These are phyloP conservation scores for Mallotus japonicus DNA, from an alignment of 441 rosid species.

Conservation along the genomic window DNA sequence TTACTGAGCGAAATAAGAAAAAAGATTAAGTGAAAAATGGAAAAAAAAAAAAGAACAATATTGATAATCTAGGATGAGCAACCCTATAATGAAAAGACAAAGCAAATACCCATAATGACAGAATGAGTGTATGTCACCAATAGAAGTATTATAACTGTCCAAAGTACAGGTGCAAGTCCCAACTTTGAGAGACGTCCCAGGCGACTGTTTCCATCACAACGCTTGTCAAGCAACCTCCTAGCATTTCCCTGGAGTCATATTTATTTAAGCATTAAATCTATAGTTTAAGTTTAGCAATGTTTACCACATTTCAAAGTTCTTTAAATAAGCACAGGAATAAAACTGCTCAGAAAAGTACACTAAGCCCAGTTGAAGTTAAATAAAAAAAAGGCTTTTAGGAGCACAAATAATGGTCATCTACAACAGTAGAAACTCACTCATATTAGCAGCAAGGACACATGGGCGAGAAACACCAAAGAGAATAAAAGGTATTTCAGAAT, in stretches of 20 bases:
- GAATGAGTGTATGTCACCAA: slow-evolving; percentile 62
- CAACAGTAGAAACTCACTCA: background rate
- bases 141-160: slow-evolving; percentile 62
- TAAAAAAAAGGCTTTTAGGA: background rate
- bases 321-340: background rate
- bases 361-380: background rate
- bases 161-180: slow-evolving; percentile 84
- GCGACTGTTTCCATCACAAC: slow-evolving; percentile 61
- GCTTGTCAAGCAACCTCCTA: slow-evolving; percentile 72
- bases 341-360: background rate
- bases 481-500: slow-evolving; percentile 8
- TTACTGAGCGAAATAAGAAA: slow-evolving; percentile 5
- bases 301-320: background rate
- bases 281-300: background rate
- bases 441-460: slow-evolving; percentile 3
- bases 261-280: slow-evolving; percentile 9
- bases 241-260: slow-evolving; percentile 73
- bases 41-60: background rate
- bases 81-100: slow-evolving; percentile 19
- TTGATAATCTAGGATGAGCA: slow-evolving; percentile 17
- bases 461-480: background rate
- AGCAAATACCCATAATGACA: slow-evolving; percentile 58
- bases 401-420: background rate
- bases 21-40: background rate
- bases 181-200: slow-evolving; percentile 74